Conservation (phyloP, 768 basidiomycete species). For the Pleurotus salmoneostramineus region DNA sequence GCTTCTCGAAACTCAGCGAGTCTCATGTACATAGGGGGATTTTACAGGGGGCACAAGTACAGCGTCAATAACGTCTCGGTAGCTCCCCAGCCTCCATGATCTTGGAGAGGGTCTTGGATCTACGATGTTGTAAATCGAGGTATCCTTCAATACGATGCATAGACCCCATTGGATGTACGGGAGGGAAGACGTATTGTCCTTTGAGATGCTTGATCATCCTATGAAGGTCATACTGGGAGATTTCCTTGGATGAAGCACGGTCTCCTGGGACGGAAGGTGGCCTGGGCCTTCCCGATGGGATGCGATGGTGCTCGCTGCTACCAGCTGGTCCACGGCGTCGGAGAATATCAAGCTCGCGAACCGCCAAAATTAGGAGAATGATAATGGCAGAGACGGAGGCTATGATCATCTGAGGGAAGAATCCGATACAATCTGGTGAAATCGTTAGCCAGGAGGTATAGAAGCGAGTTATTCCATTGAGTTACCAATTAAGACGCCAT, state of each 20-base stretch:
- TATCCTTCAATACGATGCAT: background rate
- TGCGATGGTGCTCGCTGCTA: background rate
- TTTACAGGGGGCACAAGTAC: background rate
- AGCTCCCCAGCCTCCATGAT: constrained; percentile 5
- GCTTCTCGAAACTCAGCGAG: too few species aligned
- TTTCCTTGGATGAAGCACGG: constrained; percentile 25
- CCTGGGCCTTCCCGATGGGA: constrained; percentile 11
- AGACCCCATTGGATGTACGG: constrained; percentile 19
- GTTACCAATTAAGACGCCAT: constrained; percentile 44
- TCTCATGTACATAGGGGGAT: too few species aligned
- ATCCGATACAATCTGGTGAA: constrained; percentile 45
- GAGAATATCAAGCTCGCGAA: constrained; percentile 33
- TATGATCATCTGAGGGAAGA: constrained; percentile 56
- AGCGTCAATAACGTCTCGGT: background rate
- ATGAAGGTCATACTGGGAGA: constrained; percentile 33
- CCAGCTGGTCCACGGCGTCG: constrained; percentile 4
- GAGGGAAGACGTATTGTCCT: constrained; percentile 40
- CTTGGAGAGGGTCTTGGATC: constrained; percentile 3
- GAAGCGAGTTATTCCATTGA: background rate
- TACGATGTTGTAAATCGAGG: background rate
- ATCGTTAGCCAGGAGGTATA: background rate
- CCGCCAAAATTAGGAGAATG: constrained; percentile 38
- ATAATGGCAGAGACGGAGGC: constrained; percentile 33
- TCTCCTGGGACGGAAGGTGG: constrained; percentile 25
- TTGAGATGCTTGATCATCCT: constrained; percentile 31